Base-by-base conservation (phyloP, 495 filamentous ascomycete species). In the Umbilicaria muhlenbergii region DNA sequence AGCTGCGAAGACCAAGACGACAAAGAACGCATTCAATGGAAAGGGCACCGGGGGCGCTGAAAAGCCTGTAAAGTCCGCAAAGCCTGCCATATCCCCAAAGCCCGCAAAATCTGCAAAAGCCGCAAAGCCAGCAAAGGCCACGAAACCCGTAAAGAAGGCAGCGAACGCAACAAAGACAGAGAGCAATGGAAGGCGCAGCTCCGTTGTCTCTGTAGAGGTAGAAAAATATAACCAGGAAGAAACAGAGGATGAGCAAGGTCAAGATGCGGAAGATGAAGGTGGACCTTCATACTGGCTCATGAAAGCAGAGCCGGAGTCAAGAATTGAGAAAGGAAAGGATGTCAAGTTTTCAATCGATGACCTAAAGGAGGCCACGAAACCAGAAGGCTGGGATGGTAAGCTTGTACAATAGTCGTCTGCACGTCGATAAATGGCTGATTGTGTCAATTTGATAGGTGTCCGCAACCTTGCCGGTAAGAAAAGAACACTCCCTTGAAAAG, bases 301-400 rank as follows among this genome's bases (percentile, higher is more conserved):
- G 75, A 96, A 96, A 65, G 86, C 89, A 7, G 89, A 96, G 61
- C 89, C 91, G 2, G 80, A 87, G 53, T 77, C 85, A 19, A 78
- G 91, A 15, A 57, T 87, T 17, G 85, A 91, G 56, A 93, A 86
- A 39, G 85, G 86, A 13, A 67, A 79, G 41, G 81, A 94, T 54
- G 83, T 94, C 33, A 82, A 76, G 49, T 98, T 96, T 64, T 93
- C 86, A 5, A 96, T 98, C 51, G 88, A 95, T 55, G 89, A 98
- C 56, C 63, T 98, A 18, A 68, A 69, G 13, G 71, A 72, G 6
- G 74, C 71, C 45, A 75, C 63, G 18, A 66, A 70, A 47, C 87
- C 88, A 0, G 88, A 92, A 51, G 38, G 38, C 15, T 98, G 91
- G 91, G 83, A 94, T 62, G 88, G 87, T 70, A 58, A 38, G 62